Conservation (phyloP, 768 basidiomycete species). For the Zangia roseola region DNA sequence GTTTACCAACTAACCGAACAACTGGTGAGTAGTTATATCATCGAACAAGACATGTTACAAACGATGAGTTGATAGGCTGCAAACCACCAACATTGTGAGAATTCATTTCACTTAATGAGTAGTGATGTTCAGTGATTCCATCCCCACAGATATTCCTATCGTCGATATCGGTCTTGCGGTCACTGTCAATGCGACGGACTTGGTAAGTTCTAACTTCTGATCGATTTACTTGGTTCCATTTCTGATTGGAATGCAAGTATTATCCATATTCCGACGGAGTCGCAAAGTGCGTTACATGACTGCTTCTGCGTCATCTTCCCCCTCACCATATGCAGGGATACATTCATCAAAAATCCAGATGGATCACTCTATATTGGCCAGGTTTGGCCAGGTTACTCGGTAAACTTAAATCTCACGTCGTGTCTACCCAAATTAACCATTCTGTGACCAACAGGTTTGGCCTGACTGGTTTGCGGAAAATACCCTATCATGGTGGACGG, state of each 20-base stretch:
- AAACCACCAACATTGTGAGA: constrained; percentile 26
- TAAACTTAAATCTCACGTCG: constrained; percentile 23
- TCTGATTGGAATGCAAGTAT: constrained; percentile 42
- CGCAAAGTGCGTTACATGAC: constrained; percentile 43
- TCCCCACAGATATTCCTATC: constrained; percentile 58
- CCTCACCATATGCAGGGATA: constrained; percentile 39
- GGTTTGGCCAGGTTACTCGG: constrained; percentile 77
- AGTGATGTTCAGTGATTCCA: no score
- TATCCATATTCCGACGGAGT: constrained; percentile 61
- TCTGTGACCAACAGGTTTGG: constrained; percentile 39
- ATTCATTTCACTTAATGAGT: neutral
- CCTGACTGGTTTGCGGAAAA: constrained; percentile 60
- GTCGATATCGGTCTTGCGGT: constrained; percentile 61
- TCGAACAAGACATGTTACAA: neutral
- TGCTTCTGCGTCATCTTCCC: neutral
- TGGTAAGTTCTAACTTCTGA: constrained; percentile 39
- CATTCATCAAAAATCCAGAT: constrained; percentile 74
- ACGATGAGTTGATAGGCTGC: constrained; percentile 3
- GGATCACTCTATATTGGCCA: constrained; percentile 68
- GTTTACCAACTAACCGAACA: constrained; percentile 50
- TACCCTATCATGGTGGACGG: constrained; percentile 54
- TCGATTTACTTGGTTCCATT: no score
- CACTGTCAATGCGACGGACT: constrained; percentile 56
- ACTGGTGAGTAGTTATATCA: constrained; percentile 41
- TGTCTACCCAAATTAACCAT: no score